Evolutionary conservation across 805 yeast genomes (phyloP).

Genomic region (Yarrowia keelungensis): DNA sequence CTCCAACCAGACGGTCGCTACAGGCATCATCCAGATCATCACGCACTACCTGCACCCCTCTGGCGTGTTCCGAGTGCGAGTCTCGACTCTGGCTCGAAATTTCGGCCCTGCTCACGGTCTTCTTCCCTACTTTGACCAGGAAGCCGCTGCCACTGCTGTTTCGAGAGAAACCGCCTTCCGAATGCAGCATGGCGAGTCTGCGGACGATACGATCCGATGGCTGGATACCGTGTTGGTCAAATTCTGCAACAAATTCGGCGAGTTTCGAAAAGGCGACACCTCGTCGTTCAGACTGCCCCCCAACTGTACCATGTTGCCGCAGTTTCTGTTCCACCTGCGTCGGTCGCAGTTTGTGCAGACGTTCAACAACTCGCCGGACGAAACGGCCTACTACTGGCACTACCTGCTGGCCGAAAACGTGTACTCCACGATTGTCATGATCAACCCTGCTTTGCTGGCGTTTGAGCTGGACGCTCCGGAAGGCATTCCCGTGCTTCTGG

Average conservation of each 20-base stretch:
- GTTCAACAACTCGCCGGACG: constrained; percentile 98
- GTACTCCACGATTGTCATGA: constrained; percentile 92
- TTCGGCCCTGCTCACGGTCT: constrained; percentile 58
- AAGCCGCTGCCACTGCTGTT: constrained; percentile 95
- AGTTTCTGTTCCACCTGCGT: constrained; percentile 92
- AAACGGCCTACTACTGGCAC: constrained; percentile 96
- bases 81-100: constrained; percentile 76
- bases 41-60: constrained; percentile 96
- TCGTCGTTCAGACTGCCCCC: constrained; percentile 81
- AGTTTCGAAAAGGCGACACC: constrained; percentile 86
- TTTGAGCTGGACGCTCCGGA: constrained; percentile 77
- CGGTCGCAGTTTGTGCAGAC: constrained; percentile 95
- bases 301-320: constrained; percentile 88
- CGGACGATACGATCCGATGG: constrained; percentile 84
- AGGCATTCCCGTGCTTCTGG: constrained; percentile 89
- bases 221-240: constrained; percentile 89
- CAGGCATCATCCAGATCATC: constrained; percentile 75
- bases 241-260: constrained; percentile 91
- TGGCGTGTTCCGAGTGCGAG: constrained; percentile 86
- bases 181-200: constrained; percentile 78
- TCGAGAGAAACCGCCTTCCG: constrained; percentile 90
- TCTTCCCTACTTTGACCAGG: constrained; percentile 84
- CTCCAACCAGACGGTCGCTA: constrained; percentile 42
- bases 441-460: constrained; percentile 93
- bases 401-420: constrained; percentile 90